These are phyloP conservation scores for Marasmius sp. DNA, from an alignment of 1,284 basidiomycete genomes.

Conservation along the genomic window DNA sequence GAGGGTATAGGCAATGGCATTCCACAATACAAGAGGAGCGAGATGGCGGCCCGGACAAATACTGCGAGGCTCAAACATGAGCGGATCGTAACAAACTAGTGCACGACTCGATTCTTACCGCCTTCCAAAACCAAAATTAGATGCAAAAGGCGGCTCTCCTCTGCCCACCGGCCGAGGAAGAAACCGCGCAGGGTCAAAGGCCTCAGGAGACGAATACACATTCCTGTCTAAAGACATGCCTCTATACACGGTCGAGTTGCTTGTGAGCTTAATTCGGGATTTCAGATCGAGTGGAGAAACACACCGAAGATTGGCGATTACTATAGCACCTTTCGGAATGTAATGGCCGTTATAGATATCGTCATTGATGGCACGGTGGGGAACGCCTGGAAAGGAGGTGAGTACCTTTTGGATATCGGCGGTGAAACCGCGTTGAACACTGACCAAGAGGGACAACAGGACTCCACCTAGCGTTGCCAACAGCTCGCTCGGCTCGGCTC, in stretches of 20 bases:
- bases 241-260: not conserved
- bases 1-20: not conserved
- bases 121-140: slow-evolving; percentile 5
- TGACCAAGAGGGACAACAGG: no score
- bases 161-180: slow-evolving; percentile 1
- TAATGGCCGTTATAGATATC: slow-evolving; percentile 1
- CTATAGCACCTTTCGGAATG: slow-evolving; percentile 1
- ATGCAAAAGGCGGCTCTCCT: not conserved
- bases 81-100: not conserved
- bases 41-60: not conserved
- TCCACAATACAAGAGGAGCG: not conserved
- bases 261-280: not conserved
- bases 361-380: slow-evolving; percentile 1
- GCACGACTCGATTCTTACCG: not conserved
- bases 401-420: no score
- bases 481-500: no score
- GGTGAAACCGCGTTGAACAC: no score
- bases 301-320: not conserved
- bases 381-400: not conserved
- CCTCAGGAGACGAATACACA: not conserved
- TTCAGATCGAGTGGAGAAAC: not conserved
- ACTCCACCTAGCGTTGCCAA: no score
- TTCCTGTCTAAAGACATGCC: slow-evolving; percentile 1
- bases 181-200: not conserved
- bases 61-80: not conserved